These are phyloP conservation scores for Dactylellina parvicollis DNA, from an alignment of 2,329 filamentous ascomycete species.

Conservation along the genomic window DNA sequence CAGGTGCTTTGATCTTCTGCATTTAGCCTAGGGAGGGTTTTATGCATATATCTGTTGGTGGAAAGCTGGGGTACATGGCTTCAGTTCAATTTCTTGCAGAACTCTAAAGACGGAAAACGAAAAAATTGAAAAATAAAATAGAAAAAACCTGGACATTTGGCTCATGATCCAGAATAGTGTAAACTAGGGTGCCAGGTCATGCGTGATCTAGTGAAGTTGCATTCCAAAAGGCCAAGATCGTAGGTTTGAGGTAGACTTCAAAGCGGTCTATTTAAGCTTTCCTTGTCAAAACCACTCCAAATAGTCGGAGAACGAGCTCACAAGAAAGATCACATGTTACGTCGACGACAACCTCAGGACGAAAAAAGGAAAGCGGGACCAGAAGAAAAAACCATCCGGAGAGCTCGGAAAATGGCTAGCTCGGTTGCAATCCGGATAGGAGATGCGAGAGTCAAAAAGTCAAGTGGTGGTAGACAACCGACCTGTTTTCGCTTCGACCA, in stretches of 20 bases:
- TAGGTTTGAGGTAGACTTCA: background rate
- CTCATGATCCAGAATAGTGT: background rate
- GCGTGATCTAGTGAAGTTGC: background rate
- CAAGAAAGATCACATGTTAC: conserved; percentile 37
- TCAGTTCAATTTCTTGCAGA: conserved; percentile 2
- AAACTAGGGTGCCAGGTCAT: conserved; percentile 3
- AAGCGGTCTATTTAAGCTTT: conserved; percentile 50
- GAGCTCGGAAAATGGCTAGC: conserved; percentile 53
- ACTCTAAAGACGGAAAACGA: background rate
- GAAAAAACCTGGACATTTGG: too few relatives aligned
- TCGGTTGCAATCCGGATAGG: conserved; percentile 53
- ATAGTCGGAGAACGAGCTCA: conserved; percentile 32
- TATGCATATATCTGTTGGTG: conserved; percentile 34
- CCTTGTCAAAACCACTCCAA: conserved; percentile 30
- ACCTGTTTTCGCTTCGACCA: conserved; percentile 25
- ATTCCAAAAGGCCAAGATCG: conserved; percentile 3
- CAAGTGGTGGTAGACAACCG: conserved; percentile 25
- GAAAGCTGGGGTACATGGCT: conserved; percentile 40
- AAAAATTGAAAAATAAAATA: background rate
- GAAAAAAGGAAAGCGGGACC: conserved; percentile 2
- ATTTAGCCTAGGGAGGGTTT: conserved; percentile 48
- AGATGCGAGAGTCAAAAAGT: conserved; percentile 50
- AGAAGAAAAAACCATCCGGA: conserved; percentile 37
- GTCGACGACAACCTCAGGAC: background rate
- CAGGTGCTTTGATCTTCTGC: conserved; percentile 50